A percentile compares a stretch with the other conserved stretches of the same genome.
These are phyloP conservation scores for Murraya koenigii DNA, from an alignment of 345 rosid genomes.

Conservation along the genomic window DNA sequence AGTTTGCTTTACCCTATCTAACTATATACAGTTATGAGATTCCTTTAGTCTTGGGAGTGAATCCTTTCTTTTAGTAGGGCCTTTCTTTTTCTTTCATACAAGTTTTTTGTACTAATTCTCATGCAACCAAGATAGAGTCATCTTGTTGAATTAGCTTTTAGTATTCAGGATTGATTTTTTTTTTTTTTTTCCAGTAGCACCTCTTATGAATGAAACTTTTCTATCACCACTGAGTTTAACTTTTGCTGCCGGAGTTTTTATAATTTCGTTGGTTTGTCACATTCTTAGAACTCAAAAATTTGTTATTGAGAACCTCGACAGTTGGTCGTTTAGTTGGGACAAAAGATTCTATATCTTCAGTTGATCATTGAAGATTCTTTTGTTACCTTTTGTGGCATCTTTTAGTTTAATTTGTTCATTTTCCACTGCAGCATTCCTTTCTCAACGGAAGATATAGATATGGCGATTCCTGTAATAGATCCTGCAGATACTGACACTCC, in stretches of 20 bases:
- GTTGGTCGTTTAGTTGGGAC: not conserved
- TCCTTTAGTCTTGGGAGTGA: not conserved
- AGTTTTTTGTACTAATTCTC: not conserved
- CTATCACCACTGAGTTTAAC: not conserved
- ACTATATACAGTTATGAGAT: not conserved
- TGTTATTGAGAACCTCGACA: not conserved
- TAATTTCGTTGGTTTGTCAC: not conserved
- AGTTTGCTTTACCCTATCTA: not conserved
- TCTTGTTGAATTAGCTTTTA: not conserved
- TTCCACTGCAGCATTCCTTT: conserved; percentile 77
- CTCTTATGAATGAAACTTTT: not conserved
- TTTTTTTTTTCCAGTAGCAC: not conserved
- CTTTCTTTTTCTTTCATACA: not conserved
- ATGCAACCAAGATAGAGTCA: not conserved
- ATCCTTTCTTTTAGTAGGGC: not conserved
- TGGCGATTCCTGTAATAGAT: conserved; percentile 78
- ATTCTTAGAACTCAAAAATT: not conserved
- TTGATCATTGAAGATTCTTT: not conserved
- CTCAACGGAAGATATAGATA: conserved; percentile 92
- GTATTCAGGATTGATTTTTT: not conserved
- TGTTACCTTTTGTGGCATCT: not conserved
- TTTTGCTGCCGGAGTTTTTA: not conserved
- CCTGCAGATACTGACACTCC: conserved; percentile 68
- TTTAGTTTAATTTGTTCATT: not conserved
- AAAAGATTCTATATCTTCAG: not conserved